Base-by-base conservation (phyloP, 1,284 basidiomycete genomes). In the Coniophora puteana region DNA sequence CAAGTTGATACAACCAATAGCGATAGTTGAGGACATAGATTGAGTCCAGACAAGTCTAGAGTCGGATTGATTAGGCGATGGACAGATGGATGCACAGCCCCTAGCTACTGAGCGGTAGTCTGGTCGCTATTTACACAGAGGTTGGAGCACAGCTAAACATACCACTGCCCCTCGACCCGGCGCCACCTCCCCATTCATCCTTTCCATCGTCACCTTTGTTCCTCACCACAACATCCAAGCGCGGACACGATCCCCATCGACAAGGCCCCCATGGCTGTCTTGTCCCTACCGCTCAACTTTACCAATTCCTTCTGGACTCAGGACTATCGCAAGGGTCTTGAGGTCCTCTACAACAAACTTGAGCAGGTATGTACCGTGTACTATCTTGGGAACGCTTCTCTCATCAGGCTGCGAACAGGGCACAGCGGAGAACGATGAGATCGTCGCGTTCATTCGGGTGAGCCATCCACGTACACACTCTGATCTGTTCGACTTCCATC, bases 291-390 rank as follows among this genome's bases (percentile, higher is more conserved):
- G 22, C 72, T 89, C 49, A 79, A 78, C 16, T 94, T 94, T 62
- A 79, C 76, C 48, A 93, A 93, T 64, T 92, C 89, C 26, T 94
- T 94, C 70, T 94, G 91, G 91, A 79, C 90, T 8, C 83, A 89
- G 59, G 89, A 93, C 67, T 92, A 91, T 58, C 74, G 89, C 28
- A 77, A 69, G 44, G 91, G 91, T 24, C 73, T 93, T 20, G 81
- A 93, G 50, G 77, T 86, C 16, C 64, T 93, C 17, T 90, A 81
- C 59, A 64, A 59, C 35, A 86, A 89, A 63, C 77, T 93, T 25
- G 83, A 91, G 54, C 83, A 89, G 72, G 88, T 85, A 51, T 41
- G 70, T 54, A 16, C 28, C 43, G 38, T 38, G 20, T 20, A 31
- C 40, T 23, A 36, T 38, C 28, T 45, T 32, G 40, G n/a, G 5